Base-by-base conservation (phyloP, 768 basidiomycete species). In the Strobilomyces echinocephalus region DNA sequence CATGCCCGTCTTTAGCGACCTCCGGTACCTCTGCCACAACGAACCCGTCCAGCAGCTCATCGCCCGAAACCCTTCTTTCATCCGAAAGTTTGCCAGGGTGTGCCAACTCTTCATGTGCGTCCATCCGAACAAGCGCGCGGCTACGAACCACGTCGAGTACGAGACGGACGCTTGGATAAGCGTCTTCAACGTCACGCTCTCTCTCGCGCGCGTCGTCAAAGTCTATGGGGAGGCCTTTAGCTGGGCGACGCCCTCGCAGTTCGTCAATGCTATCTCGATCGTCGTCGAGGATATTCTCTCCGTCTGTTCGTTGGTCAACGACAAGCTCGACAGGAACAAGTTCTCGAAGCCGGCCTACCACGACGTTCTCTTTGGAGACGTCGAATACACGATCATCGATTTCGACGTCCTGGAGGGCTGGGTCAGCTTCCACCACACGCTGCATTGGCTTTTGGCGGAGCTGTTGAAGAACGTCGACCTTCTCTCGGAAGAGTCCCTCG, bases 141-240 rank as follows among this genome's bases (percentile, higher is more conserved):
- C 78, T 6, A 79, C 81, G 28, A 86, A 75, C 48, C 97, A 98
- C 61, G 83, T 99, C 61, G 95, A 97, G 69, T 99, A 90, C 72
- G 97, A 99, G 73, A 88, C 88, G 30, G 97, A 99, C 59, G 87
- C 88, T 18, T 97, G 95, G 95, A 91, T 97, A 57, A 90, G 87
- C 61, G 91, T 97, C 14, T 98, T 98, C 72, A 94, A 95, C 60
- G 88, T 97, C 21, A 94, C 93, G 7, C 80, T 95, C 10, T 94
- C 91, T 33, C 73, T 99, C 24, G 88, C 89, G 7, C 84, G 92
- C 41, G 83, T 92, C 38, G 90, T 91, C 74, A 90, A 92, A 65
- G 86, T 87, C 1, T 91, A 92, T 56, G 95, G 94, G 7, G 89
- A 90, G 60, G 87, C 89, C 0, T 95, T 87, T 64, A 70, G 77